Base-by-base conservation (phyloP, 306 rosid species). In the Prosopis cineraria region DNA sequence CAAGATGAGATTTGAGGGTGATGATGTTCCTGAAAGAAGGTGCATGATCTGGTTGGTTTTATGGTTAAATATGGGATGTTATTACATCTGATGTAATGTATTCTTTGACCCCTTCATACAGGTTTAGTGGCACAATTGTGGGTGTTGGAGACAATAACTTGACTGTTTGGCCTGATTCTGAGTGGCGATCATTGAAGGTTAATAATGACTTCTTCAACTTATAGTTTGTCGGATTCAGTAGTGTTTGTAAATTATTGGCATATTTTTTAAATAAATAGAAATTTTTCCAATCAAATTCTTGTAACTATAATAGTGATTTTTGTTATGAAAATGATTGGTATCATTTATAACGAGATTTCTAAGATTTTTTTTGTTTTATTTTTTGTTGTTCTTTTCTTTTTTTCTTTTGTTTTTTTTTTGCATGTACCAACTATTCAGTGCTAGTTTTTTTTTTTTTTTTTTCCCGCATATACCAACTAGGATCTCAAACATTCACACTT, bases 21-120 rank as follows among this genome's bases (percentile, higher is more conserved):
- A 94, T 81, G 98, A 94, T 79, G 96, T 92, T 68, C 98, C 98
- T 74, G 97, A 94, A 81, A 89, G 98, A 89, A 94, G 98, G 98
- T 94, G 87, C 52, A 7, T 37, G 22, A 55, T 30, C 82, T 73
- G 78, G 13, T 72, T 72, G 16, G 33, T 44, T 62, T 86, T 50
- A 74, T 24, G 36, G 55, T 53, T 82, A 68, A 36, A 43, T 55
- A 66, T 60, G 69, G 69, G 37, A 75, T 66, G 58, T 75, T 52
- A 59, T 63, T 50, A 64, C 41, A 13, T 66, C 10, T 16, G 45
- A 65, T 73, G 43, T 41, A 67, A 68, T 24, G 62, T 30, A 25
- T 56, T 56, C 78, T 19, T 47, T n/a, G n/a, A n/a, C 60, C 25
- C 33, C 50, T 25, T 70, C 63, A 66, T 79, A 60, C 96, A 94